Evolutionary conservation across 2,329 filamentous ascomycete genomes (phyloP).

Genomic region (Fusarium sp.): DNA sequence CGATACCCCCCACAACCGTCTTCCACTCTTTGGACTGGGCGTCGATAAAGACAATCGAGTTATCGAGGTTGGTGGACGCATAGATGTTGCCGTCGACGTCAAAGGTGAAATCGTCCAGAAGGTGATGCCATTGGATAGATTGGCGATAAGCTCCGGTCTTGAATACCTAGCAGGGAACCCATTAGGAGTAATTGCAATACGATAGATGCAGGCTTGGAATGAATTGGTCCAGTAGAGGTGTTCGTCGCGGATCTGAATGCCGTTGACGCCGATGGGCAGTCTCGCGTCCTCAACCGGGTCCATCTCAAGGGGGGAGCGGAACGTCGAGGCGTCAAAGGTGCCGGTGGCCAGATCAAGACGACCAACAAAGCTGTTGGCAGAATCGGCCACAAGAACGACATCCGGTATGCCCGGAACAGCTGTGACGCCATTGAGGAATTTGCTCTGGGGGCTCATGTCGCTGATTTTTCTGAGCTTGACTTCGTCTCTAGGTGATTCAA

Average conservation of each 20-base stretch:
- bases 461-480: conserved; percentile 23
- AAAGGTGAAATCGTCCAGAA: conserved; percentile 41
- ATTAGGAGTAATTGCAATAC: conserved; percentile 18
- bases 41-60: conserved; percentile 31
- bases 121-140: conserved; percentile 21
- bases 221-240: conserved; percentile 36
- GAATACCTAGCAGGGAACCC: conserved; percentile 18
- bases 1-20: conserved; percentile 19
- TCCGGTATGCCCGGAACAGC: conserved; percentile 2
- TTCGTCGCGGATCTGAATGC: conserved; percentile 18
- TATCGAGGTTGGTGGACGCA: conserved; percentile 36
- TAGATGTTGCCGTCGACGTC: conserved; percentile 36
- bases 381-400: conserved; percentile 23
- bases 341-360: conserved; percentile 11
- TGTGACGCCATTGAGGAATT: conserved; percentile 23
- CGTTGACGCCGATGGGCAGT: conserved; percentile 31
- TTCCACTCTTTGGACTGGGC: conserved; percentile 16
- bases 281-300: neutral
- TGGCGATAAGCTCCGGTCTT: conserved; percentile 30
- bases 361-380: conserved; percentile 7
- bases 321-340: conserved; percentile 11
- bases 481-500: neutral
- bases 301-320: conserved; percentile 22
- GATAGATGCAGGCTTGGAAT: conserved; percentile 19
- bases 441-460: conserved; percentile 12